Percentiles rank a stretch among this genome's conserved stretches.
Evolutionary conservation across 768 basidiomycete genomes (phyloP).

Genomic region (Lepiota venenata): DNA sequence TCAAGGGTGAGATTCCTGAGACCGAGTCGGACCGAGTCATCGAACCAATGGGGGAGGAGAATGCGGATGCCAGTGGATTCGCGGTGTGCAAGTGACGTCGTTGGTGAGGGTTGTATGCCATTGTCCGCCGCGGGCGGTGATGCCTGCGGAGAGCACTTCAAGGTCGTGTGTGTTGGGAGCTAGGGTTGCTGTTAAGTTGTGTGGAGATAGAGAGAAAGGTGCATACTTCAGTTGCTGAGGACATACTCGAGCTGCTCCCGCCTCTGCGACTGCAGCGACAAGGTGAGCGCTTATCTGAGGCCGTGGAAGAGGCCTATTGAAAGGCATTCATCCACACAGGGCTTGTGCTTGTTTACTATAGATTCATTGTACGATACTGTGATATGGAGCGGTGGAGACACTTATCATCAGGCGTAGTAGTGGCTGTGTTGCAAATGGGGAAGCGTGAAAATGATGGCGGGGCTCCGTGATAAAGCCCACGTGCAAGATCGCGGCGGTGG

Average conservation of each 20-base stretch:
- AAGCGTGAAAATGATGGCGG: too few relatives aligned
- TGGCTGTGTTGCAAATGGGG: too few relatives aligned
- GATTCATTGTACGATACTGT: too few relatives aligned
- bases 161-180: conserved; percentile 58
- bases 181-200: conserved; percentile 19
- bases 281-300: conserved; percentile 45
- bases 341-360: too few relatives aligned
- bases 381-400: too few relatives aligned
- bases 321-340: neutral
- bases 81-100: conserved; percentile 78
- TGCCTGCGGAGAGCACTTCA: conserved; percentile 69
- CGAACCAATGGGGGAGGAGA: conserved; percentile 92
- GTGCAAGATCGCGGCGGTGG: too few relatives aligned
- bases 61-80: conserved; percentile 58
- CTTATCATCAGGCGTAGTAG: too few relatives aligned
- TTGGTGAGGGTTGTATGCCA: conserved; percentile 73
- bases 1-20: conserved; percentile 44
- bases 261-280: conserved; percentile 40
- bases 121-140: conserved; percentile 77
- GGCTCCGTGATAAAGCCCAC: too few relatives aligned
- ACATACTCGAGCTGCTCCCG: conserved; percentile 41
- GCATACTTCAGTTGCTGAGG: conserved; percentile 55
- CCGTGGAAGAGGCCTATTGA: conserved; percentile 30
- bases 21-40: conserved; percentile 67
- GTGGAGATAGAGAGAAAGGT: neutral